phyloP scores from a whole-genome alignment of 106 monocot species.

The Gastrodia elata region DNA sequence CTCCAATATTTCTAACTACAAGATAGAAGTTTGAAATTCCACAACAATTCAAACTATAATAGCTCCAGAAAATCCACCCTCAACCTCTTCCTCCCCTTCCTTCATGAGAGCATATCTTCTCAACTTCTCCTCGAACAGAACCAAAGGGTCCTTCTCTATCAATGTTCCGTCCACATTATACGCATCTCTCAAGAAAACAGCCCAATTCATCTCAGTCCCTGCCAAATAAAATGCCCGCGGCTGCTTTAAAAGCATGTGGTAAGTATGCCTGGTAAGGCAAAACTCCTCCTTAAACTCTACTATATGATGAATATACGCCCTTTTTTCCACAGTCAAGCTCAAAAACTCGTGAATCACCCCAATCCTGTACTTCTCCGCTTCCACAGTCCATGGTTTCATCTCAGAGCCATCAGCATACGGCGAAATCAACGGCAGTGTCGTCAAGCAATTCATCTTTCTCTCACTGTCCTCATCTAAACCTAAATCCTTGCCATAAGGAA shows the following conservation, averaged over 20 bases:
- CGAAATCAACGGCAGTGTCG: constrained; percentile 65
- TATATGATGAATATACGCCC: constrained; percentile 85
- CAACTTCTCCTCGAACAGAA: constrained; percentile 74
- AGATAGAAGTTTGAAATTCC: constrained; percentile 2
- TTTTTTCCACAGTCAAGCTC: constrained; percentile 81
- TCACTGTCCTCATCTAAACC: constrained; percentile 46
- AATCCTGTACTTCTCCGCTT: constrained; percentile 91
- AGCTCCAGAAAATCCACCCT: constrained; percentile 6
- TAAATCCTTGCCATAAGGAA: constrained; percentile 50
- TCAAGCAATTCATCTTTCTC: constrained; percentile 39
- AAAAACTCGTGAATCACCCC: constrained; percentile 85
- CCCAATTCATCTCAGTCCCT: constrained; percentile 97
- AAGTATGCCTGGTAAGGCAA: constrained; percentile 68
- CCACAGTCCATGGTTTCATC: constrained; percentile 62
- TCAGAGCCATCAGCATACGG: constrained; percentile 74
- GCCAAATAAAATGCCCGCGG: constrained; percentile 78
- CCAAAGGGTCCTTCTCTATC: constrained; percentile 67
- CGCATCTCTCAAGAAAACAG: constrained; percentile 74
- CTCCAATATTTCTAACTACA: background rate
- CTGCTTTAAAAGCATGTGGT: constrained; percentile 77
- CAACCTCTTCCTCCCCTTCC: constrained; percentile 24
- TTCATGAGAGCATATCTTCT: constrained; percentile 55
- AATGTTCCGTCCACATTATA: constrained; percentile 58
- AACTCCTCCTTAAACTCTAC: constrained; percentile 99
- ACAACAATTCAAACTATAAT: background rate